These are phyloP conservation scores for Aspergillus cejpii DNA, from an alignment of 2,329 filamentous ascomycete species.

Conservation along the genomic window DNA sequence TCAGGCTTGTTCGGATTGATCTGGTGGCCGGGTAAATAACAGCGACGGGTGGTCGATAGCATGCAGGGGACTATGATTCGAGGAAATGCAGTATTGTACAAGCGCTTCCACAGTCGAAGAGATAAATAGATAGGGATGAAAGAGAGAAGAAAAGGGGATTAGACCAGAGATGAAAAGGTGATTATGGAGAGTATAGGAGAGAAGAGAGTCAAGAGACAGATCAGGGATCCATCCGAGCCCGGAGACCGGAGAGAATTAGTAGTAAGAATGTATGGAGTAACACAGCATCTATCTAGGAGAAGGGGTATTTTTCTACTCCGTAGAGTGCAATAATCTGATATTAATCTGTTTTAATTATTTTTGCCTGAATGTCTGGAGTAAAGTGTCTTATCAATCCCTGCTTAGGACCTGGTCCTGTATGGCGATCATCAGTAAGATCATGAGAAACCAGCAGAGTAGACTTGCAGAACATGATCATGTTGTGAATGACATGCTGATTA, in stretches of 20 bases:
- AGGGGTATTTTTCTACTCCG: background rate
- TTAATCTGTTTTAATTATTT: no score
- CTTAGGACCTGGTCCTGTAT: no score
- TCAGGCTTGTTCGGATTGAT: background rate
- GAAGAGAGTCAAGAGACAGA: conserved; percentile 2
- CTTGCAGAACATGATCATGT: no score
- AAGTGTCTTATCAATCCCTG: no score
- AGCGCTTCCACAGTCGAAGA: no score
- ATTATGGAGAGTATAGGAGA: background rate
- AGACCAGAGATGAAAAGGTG: background rate
- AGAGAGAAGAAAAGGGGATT: background rate
- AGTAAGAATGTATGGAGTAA: background rate
- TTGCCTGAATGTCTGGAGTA: no score
- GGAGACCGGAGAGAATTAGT: conserved; percentile 15
- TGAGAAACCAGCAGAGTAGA: no score
- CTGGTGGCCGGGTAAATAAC: no score
- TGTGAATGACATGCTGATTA: no score
- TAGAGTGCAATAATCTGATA: no score
- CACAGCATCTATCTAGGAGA: background rate
- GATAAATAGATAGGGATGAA: no score
- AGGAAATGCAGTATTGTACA: background rate
- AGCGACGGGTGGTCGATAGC: background rate
- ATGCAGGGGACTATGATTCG: background rate
- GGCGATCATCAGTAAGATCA: no score
- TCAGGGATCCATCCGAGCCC: conserved; percentile 15